A percentile compares a stretch with the other conserved stretches of the same genome.
These are phyloP conservation scores for Aspergillus caelatus DNA, from an alignment of 2,329 filamentous ascomycete species.

Conservation along the genomic window DNA sequence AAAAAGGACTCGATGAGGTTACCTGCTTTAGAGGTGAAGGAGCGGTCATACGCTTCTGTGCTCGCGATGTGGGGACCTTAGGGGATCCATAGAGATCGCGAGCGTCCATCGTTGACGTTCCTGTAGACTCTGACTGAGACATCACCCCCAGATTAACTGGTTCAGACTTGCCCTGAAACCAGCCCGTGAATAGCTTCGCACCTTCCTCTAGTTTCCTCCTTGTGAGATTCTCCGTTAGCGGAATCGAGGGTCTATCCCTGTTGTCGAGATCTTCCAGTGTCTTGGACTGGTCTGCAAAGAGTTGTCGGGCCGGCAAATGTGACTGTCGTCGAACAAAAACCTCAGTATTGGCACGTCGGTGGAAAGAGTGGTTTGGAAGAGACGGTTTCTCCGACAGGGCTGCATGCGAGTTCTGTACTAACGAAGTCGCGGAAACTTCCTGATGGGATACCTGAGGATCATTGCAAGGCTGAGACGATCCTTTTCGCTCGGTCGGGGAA, in stretches of 20 bases:
- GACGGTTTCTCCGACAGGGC: slow-evolving; percentile 19
- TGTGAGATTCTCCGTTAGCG: slow-evolving; percentile 28
- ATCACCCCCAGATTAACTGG: slow-evolving; percentile 50
- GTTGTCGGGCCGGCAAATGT: slow-evolving; percentile 22
- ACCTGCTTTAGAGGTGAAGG: slow-evolving; percentile 38
- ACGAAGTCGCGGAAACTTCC: slow-evolving; percentile 17
- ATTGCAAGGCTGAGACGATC: slow-evolving; percentile 17
- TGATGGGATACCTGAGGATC: slow-evolving; percentile 17
- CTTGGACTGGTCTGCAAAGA: slow-evolving; percentile 30
- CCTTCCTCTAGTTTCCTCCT: slow-evolving; percentile 36
- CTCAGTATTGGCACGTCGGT: slow-evolving; percentile 41
- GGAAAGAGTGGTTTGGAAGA: slow-evolving; percentile 25
- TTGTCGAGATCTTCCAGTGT: slow-evolving; percentile 26
- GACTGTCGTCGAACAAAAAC: slow-evolving; percentile 29
- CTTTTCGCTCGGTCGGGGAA: slow-evolving; percentile 16
- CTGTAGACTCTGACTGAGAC: slow-evolving; percentile 18
- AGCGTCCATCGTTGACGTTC: slow-evolving; percentile 18
- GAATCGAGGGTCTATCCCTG: slow-evolving; percentile 14
- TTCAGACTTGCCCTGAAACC: slow-evolving; percentile 57
- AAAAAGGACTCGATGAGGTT: slow-evolving; percentile 42
- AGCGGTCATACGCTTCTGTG: slow-evolving; percentile 33
- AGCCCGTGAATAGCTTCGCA: slow-evolving; percentile 48
- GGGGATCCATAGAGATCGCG: slow-evolving; percentile 20
- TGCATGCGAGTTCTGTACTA: slow-evolving; percentile 21
- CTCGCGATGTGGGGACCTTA: slow-evolving; percentile 20